phyloP scores from a whole-genome alignment of 495 filamentous ascomycete genomes.

The Aspergillus campestris region DNA sequence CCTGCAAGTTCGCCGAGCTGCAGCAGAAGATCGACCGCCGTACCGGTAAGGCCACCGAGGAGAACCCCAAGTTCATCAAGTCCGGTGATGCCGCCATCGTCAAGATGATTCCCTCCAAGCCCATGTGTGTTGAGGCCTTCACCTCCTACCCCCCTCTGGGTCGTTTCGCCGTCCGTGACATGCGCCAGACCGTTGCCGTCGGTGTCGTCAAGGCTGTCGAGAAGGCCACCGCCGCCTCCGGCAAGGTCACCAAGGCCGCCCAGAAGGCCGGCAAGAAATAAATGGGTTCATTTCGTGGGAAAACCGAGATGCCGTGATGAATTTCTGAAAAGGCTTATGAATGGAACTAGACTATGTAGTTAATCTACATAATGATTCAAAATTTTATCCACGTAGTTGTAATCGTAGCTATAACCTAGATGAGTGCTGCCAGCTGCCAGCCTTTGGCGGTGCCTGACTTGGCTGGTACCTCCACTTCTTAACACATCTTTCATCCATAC shows the following conservation, averaged over 20 bases:
- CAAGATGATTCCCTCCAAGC: constrained; percentile 99
- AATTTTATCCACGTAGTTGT: too few species aligned
- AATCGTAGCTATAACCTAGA: too few species aligned
- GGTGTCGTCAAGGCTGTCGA: constrained; percentile 88
- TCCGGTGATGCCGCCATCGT: constrained; percentile 99
- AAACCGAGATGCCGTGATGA: constrained; percentile 6
- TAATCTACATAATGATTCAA: too few species aligned
- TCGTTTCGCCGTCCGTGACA: constrained; percentile 94
- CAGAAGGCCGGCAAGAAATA: constrained; percentile 65
- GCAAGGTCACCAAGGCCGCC: constrained; percentile 73
- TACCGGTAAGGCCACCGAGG: constrained; percentile 96
- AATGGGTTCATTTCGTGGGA: constrained; percentile 6
- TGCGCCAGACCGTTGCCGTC: constrained; percentile 91
- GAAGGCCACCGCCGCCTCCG: constrained; percentile 59
- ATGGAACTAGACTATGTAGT: too few species aligned
- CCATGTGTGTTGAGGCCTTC: constrained; percentile 99
- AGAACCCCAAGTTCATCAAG: constrained; percentile 97
- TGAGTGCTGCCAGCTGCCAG: too few species aligned
- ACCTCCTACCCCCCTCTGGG: constrained; percentile 98
- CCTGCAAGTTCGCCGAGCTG: constrained; percentile 99
- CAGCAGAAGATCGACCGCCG: constrained; percentile 99
- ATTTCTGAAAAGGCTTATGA: not conserved
- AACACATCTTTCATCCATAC: too few species aligned
- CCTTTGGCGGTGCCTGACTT: too few species aligned
- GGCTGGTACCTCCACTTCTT: too few species aligned